These are phyloP conservation scores for Starmerella sirachaensis DNA, from an alignment of 805 yeast genomes.

Conservation along the genomic window DNA sequence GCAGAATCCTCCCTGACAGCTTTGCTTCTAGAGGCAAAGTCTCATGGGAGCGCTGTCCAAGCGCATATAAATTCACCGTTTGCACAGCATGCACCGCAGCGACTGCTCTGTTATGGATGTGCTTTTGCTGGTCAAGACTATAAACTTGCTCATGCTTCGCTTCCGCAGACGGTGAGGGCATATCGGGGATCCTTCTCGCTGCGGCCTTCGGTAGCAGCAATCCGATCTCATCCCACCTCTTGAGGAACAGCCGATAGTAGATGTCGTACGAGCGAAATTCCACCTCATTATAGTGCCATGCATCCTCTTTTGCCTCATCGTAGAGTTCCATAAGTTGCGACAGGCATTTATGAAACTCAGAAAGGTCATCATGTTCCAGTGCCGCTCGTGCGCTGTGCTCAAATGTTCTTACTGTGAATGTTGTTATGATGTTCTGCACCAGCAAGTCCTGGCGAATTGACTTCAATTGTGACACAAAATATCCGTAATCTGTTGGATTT, in stretches of 20 bases:
- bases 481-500: slow-evolving; percentile 47
- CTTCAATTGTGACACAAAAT: slow-evolving; percentile 79
- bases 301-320: not conserved
- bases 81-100: too few species aligned
- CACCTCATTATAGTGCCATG: not conserved
- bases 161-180: too few species aligned
- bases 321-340: slow-evolving; percentile 47
- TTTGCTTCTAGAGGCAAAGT: too few species aligned
- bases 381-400: slow-evolving; percentile 84
- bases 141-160: too few species aligned
- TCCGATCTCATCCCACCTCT: slow-evolving; percentile 4
- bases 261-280: slow-evolving; percentile 14
- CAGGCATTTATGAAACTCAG: slow-evolving; percentile 93
- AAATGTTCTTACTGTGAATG: slow-evolving; percentile 67
- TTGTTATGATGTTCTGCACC: slow-evolving; percentile 74
- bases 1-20: too few species aligned
- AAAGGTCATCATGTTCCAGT: slow-evolving; percentile 67
- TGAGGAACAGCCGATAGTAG: slow-evolving; percentile 10
- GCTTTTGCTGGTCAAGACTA: too few species aligned
- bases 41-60: too few species aligned
- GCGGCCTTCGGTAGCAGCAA: not conserved
- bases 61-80: too few species aligned
- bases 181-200: too few species aligned
- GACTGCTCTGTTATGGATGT: too few species aligned
- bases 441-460: slow-evolving; percentile 87